Evolutionary conservation across 148 eudicot species (phyloP).

Genomic region (Rhododendron mucronatum): DNA sequence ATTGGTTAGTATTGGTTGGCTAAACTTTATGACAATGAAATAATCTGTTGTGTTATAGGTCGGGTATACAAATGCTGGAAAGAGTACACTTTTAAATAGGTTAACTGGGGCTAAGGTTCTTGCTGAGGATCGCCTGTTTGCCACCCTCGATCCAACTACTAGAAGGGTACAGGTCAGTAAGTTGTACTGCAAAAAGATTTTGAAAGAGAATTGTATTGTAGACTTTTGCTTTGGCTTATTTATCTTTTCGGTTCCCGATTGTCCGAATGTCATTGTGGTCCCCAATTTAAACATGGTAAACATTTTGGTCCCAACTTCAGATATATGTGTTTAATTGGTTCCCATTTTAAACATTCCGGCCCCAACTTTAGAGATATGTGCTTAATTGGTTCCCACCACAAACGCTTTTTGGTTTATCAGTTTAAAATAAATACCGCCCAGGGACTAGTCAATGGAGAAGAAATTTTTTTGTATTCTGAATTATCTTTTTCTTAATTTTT

Average conservation of each 20-base stretch:
- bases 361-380: background rate
- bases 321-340: background rate
- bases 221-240: background rate
- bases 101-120: constrained; percentile 95
- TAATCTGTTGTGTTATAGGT: constrained; percentile 39
- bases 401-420: background rate
- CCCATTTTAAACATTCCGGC: background rate
- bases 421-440: background rate
- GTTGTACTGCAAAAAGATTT: constrained; percentile 1
- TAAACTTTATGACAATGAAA: background rate
- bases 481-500: background rate
- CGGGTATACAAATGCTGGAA: constrained; percentile 99
- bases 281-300: background rate
- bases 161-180: constrained; percentile 89
- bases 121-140: constrained; percentile 92
- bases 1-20: background rate
- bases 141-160: constrained; percentile 97
- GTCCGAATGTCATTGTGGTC: background rate
- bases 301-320: background rate
- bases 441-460: background rate
- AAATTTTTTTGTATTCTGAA: background rate
- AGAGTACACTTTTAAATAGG: constrained; percentile 87
- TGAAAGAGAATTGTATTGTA: background rate
- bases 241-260: background rate
- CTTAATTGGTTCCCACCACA: background rate